phyloP scores from a whole-genome alignment of 1,139 yeast species.

The Meyerozyma elateridarum region DNA sequence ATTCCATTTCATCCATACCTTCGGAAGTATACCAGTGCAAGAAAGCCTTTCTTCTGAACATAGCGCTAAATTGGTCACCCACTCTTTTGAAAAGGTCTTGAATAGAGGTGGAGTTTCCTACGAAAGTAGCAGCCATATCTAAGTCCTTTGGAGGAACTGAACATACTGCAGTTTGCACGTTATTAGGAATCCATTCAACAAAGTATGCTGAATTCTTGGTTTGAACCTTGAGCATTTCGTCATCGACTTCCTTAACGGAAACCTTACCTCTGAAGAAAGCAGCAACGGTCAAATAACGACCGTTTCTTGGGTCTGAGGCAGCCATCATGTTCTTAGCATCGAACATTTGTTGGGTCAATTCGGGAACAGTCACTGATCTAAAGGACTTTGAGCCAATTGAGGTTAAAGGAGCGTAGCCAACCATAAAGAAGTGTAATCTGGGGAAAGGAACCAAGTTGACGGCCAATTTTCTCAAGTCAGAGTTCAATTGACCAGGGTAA shows the following conservation, averaged over 20 bases:
- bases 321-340: constrained; percentile 95
- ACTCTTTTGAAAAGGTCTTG: constrained; percentile 88
- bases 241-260: constrained; percentile 88
- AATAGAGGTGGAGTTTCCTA: constrained; percentile 88
- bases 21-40: constrained; percentile 93
- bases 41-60: constrained; percentile 93
- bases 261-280: constrained; percentile 93
- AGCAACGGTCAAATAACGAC: constrained; percentile 90
- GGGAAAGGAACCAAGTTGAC: constrained; percentile 94
- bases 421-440: constrained; percentile 91
- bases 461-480: constrained; percentile 86
- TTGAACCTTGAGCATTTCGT: constrained; percentile 84
- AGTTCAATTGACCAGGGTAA: constrained; percentile 91
- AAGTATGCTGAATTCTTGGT: constrained; percentile 75
- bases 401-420: constrained; percentile 88
- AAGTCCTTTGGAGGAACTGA: constrained; percentile 83
- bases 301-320: constrained; percentile 85
- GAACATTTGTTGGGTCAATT: constrained; percentile 88
- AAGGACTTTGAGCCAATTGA: constrained; percentile 76
- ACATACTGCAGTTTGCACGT: constrained; percentile 91
- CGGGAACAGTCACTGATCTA: constrained; percentile 82
- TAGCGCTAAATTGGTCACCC: constrained; percentile 83
- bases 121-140: constrained; percentile 87
- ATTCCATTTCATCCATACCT: constrained; percentile 95
- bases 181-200: constrained; percentile 97